A percentile compares a stretch with the other conserved stretches of the same genome.
Conservation (phyloP, 106 monocot genomes). For the Amphibolis antarctica region DNA sequence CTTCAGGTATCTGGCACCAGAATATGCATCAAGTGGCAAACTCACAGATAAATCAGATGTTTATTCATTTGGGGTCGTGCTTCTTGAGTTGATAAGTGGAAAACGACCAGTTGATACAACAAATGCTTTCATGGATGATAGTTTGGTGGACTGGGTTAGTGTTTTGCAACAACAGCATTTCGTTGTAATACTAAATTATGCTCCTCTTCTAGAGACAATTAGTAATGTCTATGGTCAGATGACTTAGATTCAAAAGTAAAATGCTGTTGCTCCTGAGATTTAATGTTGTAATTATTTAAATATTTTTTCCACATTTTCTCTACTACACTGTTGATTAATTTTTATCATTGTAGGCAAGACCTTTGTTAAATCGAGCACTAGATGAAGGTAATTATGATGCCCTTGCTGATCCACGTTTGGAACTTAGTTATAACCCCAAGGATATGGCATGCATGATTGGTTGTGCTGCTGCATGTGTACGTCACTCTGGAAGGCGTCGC, state of each 20-base stretch:
- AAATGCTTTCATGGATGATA: constrained; percentile 22
- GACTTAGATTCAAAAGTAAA: too few species aligned
- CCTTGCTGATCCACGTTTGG: constrained; percentile 11
- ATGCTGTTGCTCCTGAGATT: too few species aligned
- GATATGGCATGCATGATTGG: constrained; percentile 17
- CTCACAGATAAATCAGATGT: constrained; percentile 22
- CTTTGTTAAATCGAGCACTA: constrained; percentile 14
- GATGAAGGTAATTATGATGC: constrained; percentile 16
- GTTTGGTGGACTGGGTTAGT: constrained; percentile 26
- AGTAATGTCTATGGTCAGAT: too few species aligned
- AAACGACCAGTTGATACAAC: constrained; percentile 15
- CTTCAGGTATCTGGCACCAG: constrained; percentile 14
- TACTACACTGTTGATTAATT: not conserved
- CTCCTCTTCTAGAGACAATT: too few species aligned
- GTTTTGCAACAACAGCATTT: too few species aligned
- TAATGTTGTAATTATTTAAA: not conserved
- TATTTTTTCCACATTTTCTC: not conserved
- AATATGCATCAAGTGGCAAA: constrained; percentile 17
- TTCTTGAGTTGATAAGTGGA: constrained; percentile 22
- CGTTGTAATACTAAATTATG: too few species aligned
- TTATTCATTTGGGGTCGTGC: constrained; percentile 20
- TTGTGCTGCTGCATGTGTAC: constrained; percentile 23
- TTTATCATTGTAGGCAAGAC: constrained; percentile 15
- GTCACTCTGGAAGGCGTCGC: constrained; percentile 16
- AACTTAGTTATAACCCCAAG: constrained; percentile 10